phyloP scores from a whole-genome alignment of 1,284 basidiomycete species.

The Austroboletus novae-zelandiae region DNA sequence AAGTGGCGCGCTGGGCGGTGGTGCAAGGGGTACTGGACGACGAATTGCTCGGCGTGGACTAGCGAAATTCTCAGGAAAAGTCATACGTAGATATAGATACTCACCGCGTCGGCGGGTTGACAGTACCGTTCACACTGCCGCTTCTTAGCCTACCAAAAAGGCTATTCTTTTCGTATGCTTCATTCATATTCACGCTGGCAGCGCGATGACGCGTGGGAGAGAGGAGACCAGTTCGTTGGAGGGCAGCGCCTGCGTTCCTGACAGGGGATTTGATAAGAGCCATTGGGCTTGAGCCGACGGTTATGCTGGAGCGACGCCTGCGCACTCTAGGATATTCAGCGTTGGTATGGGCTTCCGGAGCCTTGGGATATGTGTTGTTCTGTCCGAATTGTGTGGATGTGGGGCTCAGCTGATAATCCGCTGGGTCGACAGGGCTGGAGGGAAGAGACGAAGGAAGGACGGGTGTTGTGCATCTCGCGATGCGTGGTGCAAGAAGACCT shows the following conservation, averaged over 20 bases:
- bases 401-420: slow-evolving; percentile 25
- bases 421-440: slow-evolving; percentile 35
- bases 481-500: slow-evolving; percentile 49
- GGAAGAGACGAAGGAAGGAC: slow-evolving; percentile 34
- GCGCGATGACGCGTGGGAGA: slow-evolving; percentile 40
- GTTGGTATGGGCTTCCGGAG: slow-evolving; percentile 5
- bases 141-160: slow-evolving; percentile 47
- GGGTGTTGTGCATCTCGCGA: slow-evolving; percentile 30
- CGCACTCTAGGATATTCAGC: slow-evolving; percentile 37
- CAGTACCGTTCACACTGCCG: slow-evolving; percentile 40
- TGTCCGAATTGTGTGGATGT: slow-evolving; percentile 37
- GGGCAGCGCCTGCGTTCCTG: slow-evolving; percentile 44
- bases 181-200: slow-evolving; percentile 35
- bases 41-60: slow-evolving; percentile 34
- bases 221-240: slow-evolving; percentile 42
- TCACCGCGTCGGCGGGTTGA: slow-evolving; percentile 33
- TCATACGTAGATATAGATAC: slow-evolving; percentile 11
- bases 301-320: slow-evolving; percentile 55
- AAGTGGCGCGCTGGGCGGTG: slow-evolving; percentile 35
- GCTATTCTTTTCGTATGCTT: slow-evolving; percentile 35
- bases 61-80: slow-evolving; percentile 5
- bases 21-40: slow-evolving; percentile 28
- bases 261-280: slow-evolving; percentile 50
- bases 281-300: slow-evolving; percentile 44
- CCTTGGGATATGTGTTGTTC: slow-evolving; percentile 8